These are phyloP conservation scores for Begonia loranthoides DNA, from an alignment of 306 rosid genomes.

Conservation along the genomic window DNA sequence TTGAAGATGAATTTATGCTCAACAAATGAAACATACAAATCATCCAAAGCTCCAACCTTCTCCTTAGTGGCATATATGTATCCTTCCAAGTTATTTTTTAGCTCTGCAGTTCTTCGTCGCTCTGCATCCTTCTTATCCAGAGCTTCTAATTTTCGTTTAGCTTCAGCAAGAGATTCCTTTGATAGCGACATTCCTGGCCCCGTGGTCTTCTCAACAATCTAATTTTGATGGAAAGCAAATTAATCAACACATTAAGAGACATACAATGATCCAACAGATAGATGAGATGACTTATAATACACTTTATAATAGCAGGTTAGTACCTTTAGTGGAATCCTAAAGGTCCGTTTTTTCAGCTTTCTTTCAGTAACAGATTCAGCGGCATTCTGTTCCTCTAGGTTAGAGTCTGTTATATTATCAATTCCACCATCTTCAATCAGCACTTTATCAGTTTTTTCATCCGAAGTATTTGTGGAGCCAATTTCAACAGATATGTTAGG, in stretches of 20 bases:
- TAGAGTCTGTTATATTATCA: slow-evolving; percentile 26
- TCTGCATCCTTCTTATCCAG: slow-evolving; percentile 83
- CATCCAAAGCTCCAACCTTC: slow-evolving; percentile 43
- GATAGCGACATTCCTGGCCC: slow-evolving; percentile 60
- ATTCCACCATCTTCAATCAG: slow-evolving; percentile 39
- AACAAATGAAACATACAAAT: slow-evolving; percentile 5
- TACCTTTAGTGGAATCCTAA: slow-evolving; percentile 85
- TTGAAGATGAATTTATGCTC: background rate
- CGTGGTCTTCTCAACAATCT: slow-evolving; percentile 61
- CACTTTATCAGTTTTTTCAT: slow-evolving; percentile 37
- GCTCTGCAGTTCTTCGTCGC: slow-evolving; percentile 83
- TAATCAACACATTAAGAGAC: no score
- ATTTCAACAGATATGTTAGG: slow-evolving; percentile 42
- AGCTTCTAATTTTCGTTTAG: slow-evolving; percentile 57
- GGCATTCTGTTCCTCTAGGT: slow-evolving; percentile 37
- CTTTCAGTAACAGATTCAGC: slow-evolving; percentile 42
- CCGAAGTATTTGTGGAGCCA: slow-evolving; percentile 43
- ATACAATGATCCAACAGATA: no score
- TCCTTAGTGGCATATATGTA: slow-evolving; percentile 84
- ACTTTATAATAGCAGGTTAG: background rate
- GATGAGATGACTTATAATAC: no score
- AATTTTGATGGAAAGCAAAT: background rate
- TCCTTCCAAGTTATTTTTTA: slow-evolving; percentile 84
- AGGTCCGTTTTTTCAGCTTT: slow-evolving; percentile 77
- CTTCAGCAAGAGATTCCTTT: slow-evolving; percentile 63